Evolutionary conservation across 1,139 yeast genomes (phyloP), one percentile per base, ranked within the genome.

Genomic region (Debaryomyces singareniensis): DNA sequence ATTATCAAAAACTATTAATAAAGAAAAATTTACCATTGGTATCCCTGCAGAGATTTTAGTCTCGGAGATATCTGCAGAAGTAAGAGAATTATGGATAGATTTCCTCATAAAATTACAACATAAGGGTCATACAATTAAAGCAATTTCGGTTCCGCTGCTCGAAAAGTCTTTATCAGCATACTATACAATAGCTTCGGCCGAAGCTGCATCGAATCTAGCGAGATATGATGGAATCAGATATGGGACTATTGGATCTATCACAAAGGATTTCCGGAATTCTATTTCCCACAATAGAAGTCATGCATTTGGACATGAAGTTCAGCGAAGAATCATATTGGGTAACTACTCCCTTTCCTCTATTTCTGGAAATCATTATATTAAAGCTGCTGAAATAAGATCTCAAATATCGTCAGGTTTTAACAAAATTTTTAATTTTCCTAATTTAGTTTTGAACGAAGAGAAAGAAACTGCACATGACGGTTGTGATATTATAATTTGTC

Each of bases 211-310:
- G 0, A 91, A 93, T 49, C 66, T 93, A 28, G 74, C 96, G 2
- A 65, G 96, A 22, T 93, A 73, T 46, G 98, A 91, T 54, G 98
- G 98, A 2, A 62, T 89, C 15, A 63, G 96, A 30, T 93, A 82
- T 47, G 97, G 97, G 1, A 26, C 28, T 16, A 56, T 78, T 26
- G 34, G 32, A 7, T 30, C 50, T 0, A 68, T 74, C 2, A n/a
- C 9, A 7, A 7, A 18, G n/a, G 21, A 18, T 18, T 18, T 18
- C 21, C 51, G 51, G 21, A 61, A 62, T 13, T 49, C 64, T 6
- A 80, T 77, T 36, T 68, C 71, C 1, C 60, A 66, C 5, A 83
- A 93, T 3, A 64, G 97, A 37, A 47, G 74, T 0, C 43, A 48
- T 3, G 81, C 81, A 0, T 80, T 93, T 46, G 96, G 97, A 0